phyloP scores from a whole-genome alignment of 495 filamentous ascomycete species.

The Glonium stellatum region DNA sequence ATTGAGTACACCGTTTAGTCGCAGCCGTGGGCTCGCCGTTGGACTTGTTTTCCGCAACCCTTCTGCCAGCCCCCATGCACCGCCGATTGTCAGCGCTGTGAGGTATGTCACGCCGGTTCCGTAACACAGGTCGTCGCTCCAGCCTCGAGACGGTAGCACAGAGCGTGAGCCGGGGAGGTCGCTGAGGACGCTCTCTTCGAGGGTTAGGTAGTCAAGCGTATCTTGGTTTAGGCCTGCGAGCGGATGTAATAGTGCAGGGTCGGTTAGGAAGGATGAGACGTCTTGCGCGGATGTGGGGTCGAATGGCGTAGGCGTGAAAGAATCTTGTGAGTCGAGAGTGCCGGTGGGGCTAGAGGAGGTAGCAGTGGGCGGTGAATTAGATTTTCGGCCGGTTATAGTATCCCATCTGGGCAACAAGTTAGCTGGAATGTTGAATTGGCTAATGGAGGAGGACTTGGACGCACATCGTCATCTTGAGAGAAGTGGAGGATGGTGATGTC shows the following conservation, averaged over 20 bases:
- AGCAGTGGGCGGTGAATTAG: constrained; percentile 39
- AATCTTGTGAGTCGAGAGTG: constrained; percentile 28
- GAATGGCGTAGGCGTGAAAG: constrained; percentile 52
- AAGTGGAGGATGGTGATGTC: neutral
- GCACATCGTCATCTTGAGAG: constrained; percentile 1
- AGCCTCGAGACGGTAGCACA: constrained; percentile 86
- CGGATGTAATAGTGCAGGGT: constrained; percentile 86
- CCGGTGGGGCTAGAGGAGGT: constrained; percentile 31
- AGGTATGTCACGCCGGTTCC: constrained; percentile 93
- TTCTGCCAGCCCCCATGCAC: constrained; percentile 84
- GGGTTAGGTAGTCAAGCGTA: constrained; percentile 82
- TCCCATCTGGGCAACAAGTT: constrained; percentile 52
- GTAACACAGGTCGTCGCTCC: constrained; percentile 97
- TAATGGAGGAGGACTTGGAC: neutral
- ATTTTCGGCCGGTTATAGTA: constrained; percentile 75
- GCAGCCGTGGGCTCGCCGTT: constrained; percentile 76
- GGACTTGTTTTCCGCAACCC: constrained; percentile 66
- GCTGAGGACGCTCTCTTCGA: constrained; percentile 86
- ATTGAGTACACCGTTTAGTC: constrained; percentile 88
- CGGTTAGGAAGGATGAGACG: constrained; percentile 77
- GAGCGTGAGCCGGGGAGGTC: constrained; percentile 80
- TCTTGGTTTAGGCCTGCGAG: constrained; percentile 88
- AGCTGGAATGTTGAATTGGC: neutral
- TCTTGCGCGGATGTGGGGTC: constrained; percentile 64
- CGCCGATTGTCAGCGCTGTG: constrained; percentile 74